Percentiles rank a stretch among this genome's conserved stretches.
Evolutionary conservation across 1,284 basidiomycete species (phyloP).

Genomic region (Pseudomicrostroma phylloplanum): DNA sequence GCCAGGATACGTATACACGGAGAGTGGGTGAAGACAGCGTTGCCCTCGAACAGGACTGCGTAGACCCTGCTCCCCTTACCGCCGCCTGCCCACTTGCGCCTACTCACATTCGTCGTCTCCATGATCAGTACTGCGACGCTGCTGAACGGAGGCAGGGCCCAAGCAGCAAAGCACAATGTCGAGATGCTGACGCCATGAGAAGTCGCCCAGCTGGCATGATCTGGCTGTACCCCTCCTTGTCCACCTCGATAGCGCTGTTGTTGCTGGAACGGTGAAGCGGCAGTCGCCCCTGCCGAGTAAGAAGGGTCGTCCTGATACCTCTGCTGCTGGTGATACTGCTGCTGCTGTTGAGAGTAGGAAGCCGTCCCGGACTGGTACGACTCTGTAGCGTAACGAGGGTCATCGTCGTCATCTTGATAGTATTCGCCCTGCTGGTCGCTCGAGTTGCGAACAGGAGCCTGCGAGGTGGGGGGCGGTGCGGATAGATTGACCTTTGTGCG

Average conservation of each 20-base stretch:
- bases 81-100: background rate
- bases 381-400: slow-evolving; percentile 37
- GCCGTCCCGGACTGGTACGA: slow-evolving; percentile 27
- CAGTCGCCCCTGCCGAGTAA: background rate
- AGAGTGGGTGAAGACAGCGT: too few species aligned
- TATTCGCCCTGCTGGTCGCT: background rate
- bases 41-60: too few species aligned
- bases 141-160: slow-evolving; percentile 37
- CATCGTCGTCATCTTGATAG: slow-evolving; percentile 20
- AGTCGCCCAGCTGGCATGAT: slow-evolving; percentile 17
- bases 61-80: background rate
- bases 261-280: background rate
- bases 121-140: slow-evolving; percentile 33
- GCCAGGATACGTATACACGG: too few species aligned
- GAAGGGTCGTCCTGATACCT: background rate
- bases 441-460: background rate
- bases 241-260: background rate
- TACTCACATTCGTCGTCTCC: slow-evolving; percentile 35
- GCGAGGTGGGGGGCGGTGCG: background rate
- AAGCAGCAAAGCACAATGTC: slow-evolving; percentile 32
- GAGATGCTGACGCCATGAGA: slow-evolving; percentile 28
- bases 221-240: slow-evolving; percentile 10
- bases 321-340: slow-evolving; percentile 1
- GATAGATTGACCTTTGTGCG: background rate
- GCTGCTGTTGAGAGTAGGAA: slow-evolving; percentile 9